These are phyloP conservation scores for Pythium scleroteichum DNA, from an alignment of 352 stramenopile species.

Conservation along the genomic window DNA sequence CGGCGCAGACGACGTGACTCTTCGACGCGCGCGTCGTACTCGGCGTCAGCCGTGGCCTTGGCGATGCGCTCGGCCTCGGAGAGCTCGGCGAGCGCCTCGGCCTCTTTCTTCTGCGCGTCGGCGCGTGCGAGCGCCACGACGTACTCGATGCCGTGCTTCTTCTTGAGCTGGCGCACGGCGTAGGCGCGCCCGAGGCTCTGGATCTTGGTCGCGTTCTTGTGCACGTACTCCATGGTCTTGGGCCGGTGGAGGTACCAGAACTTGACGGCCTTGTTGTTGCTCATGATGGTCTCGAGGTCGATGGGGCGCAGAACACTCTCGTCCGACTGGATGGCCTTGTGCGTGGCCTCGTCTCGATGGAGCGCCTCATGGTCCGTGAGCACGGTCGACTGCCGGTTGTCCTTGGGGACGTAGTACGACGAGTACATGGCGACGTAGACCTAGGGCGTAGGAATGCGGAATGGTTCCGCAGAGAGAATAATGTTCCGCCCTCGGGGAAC, in stretches of 20 bases:
- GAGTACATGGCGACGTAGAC: conserved; percentile 70
- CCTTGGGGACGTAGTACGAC: conserved; percentile 81
- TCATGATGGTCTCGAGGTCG: conserved; percentile 88
- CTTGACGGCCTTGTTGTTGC: conserved; percentile 85
- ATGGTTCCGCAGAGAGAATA: neutral
- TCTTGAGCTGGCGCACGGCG: conserved; percentile 69
- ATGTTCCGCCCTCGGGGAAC: neutral
- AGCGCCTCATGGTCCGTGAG: conserved; percentile 85
- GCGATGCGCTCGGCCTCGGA: conserved; percentile 54
- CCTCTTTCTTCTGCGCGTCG: conserved; percentile 65
- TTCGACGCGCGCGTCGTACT: conserved; percentile 79
- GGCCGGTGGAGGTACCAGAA: conserved; percentile 88
- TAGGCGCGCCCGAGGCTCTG: conserved; percentile 78
- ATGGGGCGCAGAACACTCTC: conserved; percentile 77
- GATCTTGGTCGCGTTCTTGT: conserved; percentile 89
- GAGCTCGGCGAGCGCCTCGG: conserved; percentile 65
- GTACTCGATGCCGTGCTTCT: conserved; percentile 80
- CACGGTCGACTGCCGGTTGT: conserved; percentile 69
- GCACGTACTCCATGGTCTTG: conserved; percentile 89
- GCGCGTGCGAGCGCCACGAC: conserved; percentile 71
- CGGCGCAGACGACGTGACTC: conserved; percentile 75
- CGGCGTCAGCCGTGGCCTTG: conserved; percentile 48
- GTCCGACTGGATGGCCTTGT: conserved; percentile 79
- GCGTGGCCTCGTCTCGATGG: conserved; percentile 74
- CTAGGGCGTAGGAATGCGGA: conserved; percentile 11